Base-by-base conservation (phyloP, 768 basidiomycete species). In the Agaricus bisporus region DNA sequence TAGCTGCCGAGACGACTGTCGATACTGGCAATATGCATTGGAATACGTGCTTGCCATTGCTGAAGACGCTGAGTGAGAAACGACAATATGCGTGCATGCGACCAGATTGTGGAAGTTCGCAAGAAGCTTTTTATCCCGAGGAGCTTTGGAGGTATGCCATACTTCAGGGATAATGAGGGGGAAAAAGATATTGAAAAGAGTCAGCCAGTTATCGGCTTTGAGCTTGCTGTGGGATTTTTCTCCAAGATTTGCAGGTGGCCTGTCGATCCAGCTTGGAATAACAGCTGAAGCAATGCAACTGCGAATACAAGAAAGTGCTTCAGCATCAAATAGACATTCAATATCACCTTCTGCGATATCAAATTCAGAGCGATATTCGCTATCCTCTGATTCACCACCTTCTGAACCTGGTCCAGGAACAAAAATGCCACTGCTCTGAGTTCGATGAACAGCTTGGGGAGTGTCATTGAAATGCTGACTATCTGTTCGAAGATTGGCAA, bases 191-290 rank as follows among this genome's bases (percentile, higher is more conserved):
- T 38, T 56, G 41, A 58, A 62, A 11, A 64, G 46, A 9, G 28
- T 45, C 4, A 61, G 55, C 60, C 60, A 63, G 11, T 63, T 53
- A 26, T 63, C 60, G 2, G 61, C 63, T 43, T 64, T 64, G 5
- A 62, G 50, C 47, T 64, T 64, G 25, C 63, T 59, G 32, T 62
- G 61, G 5, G 57, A 45, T 39, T 50, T 54, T 18, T 64, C 55
- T 17, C 63, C 60, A 7, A 64, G 56, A 45, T 64, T 64, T 11
- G 53, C 22, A 15, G 61, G 63, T 17, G 60, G 63, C 12, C 58
- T 55, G 9, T 58, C 57, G 18, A 64, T 32, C 61, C 63, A 61
- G 35, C 7, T 18, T 18, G 56, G 56, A 43, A 57, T 28, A 11
- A 39, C 20, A 10, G 41, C 17, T 5, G 25, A 35, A 35, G 59